Evolutionary conservation across 2,329 filamentous ascomycete genomes (phyloP).

Genomic region (Didymellaceae sp.): DNA sequence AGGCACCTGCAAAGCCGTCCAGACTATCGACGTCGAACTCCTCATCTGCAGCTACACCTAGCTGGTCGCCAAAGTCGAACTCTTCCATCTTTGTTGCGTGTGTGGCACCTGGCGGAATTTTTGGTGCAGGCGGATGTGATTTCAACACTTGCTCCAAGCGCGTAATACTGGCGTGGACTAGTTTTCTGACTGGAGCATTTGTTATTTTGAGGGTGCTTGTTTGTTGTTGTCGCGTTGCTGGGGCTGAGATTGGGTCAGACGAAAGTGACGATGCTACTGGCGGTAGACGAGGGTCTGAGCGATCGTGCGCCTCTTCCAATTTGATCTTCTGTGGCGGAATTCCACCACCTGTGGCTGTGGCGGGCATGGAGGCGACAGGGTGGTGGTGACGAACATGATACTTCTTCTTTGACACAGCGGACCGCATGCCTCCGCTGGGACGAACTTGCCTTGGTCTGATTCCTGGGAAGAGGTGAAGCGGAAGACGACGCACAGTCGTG

Average conservation of each 20-base stretch:
- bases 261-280: slow-evolving; percentile 14
- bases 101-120: background rate
- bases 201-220: background rate
- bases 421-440: too few relatives aligned
- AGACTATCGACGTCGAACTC: too few relatives aligned
- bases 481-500: too few relatives aligned
- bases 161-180: background rate
- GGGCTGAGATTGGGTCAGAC: slow-evolving; percentile 17
- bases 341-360: slow-evolving; percentile 1
- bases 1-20: background rate
- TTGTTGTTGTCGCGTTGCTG: slow-evolving; percentile 16
- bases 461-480: too few relatives aligned
- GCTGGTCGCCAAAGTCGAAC: background rate
- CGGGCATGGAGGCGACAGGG: too few relatives aligned
- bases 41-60: too few relatives aligned
- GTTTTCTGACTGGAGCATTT: background rate
- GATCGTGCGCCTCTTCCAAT: background rate
- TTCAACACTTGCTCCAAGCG: background rate
- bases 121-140: background rate
- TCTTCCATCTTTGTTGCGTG: background rate
- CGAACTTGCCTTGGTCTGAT: too few relatives aligned
- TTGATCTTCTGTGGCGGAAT: slow-evolving; percentile 9
- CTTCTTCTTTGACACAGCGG: too few relatives aligned
- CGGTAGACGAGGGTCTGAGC: background rate
- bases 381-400: too few relatives aligned